Conservation (phyloP, 306 rosid species). For the Malus orientalis region DNA sequence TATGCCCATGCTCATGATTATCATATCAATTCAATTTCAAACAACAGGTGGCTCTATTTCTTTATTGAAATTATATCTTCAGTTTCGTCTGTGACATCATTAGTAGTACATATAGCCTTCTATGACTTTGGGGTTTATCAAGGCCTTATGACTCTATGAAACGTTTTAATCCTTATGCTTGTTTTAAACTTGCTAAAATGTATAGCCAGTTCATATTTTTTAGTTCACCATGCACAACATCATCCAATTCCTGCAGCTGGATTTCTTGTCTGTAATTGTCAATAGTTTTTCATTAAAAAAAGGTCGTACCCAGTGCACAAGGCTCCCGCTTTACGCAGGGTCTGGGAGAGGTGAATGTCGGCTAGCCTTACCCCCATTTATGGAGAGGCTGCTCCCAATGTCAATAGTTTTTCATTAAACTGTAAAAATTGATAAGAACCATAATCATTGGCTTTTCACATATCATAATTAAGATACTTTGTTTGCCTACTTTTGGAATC, state of each 20-base stretch:
- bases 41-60: constrained; percentile 69
- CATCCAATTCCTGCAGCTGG: neutral
- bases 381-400: neutral
- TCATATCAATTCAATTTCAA: constrained; percentile 95
- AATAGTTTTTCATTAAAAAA: neutral
- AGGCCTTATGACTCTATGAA: neutral
- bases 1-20: constrained; percentile 99
- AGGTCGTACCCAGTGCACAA: no score
- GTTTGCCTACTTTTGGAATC: neutral
- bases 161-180: neutral
- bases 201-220: neutral
- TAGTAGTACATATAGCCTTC: neutral
- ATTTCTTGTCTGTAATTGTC: neutral
- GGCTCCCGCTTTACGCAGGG: no score
- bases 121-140: neutral
- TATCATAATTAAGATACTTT: neutral
- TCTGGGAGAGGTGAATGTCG: no score
- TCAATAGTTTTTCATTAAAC: neutral
- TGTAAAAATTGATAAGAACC: neutral
- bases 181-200: neutral
- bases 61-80: neutral
- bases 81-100: neutral
- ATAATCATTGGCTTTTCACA: neutral
- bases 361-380: no score
- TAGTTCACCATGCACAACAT: neutral